Base-by-base conservation (phyloP, 2,329 filamentous ascomycete species). In the Venturia effusa region DNA sequence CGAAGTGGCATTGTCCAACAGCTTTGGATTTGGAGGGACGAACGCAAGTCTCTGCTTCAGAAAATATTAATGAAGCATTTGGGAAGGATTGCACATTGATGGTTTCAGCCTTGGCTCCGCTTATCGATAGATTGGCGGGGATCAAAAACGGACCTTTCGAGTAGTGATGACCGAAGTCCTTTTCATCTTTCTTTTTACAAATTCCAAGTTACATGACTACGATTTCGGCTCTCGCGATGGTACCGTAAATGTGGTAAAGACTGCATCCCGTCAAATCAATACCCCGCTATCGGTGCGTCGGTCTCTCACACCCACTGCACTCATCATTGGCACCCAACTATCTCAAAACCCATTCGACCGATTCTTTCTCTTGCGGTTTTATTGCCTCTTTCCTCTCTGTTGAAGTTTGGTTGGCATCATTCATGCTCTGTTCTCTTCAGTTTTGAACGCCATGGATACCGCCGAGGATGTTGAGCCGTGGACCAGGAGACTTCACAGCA, bases 11-110 rank as follows among this genome's bases (percentile, higher is more conserved):
- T 70, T 99, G 65, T 94, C 90, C 3, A 99, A 99, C 71, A 97
- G 93, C 73, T 99, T 99, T 77, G 94, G 94, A 0, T 99, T 99
- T 77, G 94, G 94, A 13, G 94, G 94, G 19, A 97, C 93, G 1
- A 99, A 99, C 77, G 92, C 93, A 51, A 92, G 86, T 63, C 78
- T 99, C 43, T 92, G 92, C 62, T 93, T 97, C 70, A 82, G 82
- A 22, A 57, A 57, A 34, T 57, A 34, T 8, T 34, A 32, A 34
- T 15, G 51, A 32, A 57, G 15, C 15, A 34, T 1, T 10, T 57
- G 22, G 7, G 3, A 55, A 55, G 3, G 27, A 24, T 7, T 55
- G 51, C 22, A 34, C 51, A 13, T 1, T 57, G 30, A 11, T 34
- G 30, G 17, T 34, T 27, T 27, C 22, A 51, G 22, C 45, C 45